Evolutionary conservation across 2,329 filamentous ascomycete genomes (phyloP).

Genomic region (Trichophyton schoenleinii): DNA sequence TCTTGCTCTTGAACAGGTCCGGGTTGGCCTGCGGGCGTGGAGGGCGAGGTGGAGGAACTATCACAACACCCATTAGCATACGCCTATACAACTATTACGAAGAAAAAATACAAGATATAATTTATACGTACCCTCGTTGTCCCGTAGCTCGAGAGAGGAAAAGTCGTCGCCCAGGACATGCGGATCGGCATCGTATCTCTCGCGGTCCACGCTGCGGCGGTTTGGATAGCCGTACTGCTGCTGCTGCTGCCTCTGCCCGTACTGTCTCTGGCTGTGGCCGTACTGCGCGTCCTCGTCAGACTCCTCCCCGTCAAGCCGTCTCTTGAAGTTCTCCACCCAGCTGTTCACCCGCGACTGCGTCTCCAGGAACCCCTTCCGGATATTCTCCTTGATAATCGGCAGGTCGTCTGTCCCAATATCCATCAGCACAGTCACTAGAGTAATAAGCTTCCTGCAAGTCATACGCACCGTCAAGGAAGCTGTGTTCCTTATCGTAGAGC

Average conservation of each 20-base stretch:
- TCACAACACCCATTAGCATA: slow-evolving; percentile 4
- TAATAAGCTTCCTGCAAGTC: slow-evolving; percentile 6
- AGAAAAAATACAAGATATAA: background rate
- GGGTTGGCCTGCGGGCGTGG: slow-evolving; percentile 61
- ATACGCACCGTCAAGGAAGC: slow-evolving; percentile 64
- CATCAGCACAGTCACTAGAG: background rate
- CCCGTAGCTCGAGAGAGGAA: slow-evolving; percentile 49
- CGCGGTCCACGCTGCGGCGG: slow-evolving; percentile 69
- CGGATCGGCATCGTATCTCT: slow-evolving; percentile 89
- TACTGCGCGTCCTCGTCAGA: slow-evolving; percentile 49
- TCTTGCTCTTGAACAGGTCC: slow-evolving; percentile 61
- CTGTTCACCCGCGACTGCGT: slow-evolving; percentile 86
- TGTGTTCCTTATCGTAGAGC: slow-evolving; percentile 58
- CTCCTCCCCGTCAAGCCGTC: slow-evolving; percentile 83
- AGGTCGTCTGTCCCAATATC: slow-evolving; percentile 57
- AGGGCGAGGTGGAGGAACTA: slow-evolving; percentile 42
- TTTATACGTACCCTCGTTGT: slow-evolving; percentile 41
- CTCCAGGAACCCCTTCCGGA: slow-evolving; percentile 87
- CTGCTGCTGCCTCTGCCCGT: slow-evolving; percentile 9
- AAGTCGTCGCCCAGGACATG: slow-evolving; percentile 86
- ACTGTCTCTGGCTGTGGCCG: slow-evolving; percentile 22
- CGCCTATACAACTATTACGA: background rate
- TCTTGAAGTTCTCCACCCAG: slow-evolving; percentile 85
- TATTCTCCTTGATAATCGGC: slow-evolving; percentile 80
- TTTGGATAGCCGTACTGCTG: slow-evolving; percentile 34